Evolutionary conservation across 495 filamentous ascomycete genomes (phyloP).

Genomic region (Daldinia childiae): DNA sequence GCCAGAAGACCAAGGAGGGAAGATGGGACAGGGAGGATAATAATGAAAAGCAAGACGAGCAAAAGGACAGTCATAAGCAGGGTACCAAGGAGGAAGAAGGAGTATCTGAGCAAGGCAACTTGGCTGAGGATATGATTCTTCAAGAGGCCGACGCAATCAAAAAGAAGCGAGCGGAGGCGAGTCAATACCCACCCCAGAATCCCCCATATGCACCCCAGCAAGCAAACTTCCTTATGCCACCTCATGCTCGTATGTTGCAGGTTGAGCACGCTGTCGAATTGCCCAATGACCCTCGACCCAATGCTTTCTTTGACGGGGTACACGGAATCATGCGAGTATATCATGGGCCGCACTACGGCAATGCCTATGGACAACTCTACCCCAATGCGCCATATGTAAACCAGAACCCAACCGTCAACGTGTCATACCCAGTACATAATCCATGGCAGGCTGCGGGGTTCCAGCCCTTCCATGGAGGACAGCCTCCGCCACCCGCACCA

Average conservation of each 20-base stretch:
- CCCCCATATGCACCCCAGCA: slow-evolving; percentile 12
- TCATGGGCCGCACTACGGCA: slow-evolving; percentile 59
- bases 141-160: neutral
- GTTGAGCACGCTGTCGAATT: slow-evolving; percentile 57
- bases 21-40: neutral
- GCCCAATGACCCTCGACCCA: slow-evolving; percentile 56
- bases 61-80: neutral
- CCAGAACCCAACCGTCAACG: slow-evolving; percentile 29
- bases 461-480: slow-evolving; percentile 21
- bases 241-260: slow-evolving; percentile 50
- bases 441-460: slow-evolving; percentile 41
- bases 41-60: slow-evolving; percentile 22
- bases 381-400: slow-evolving; percentile 25
- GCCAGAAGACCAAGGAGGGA: neutral
- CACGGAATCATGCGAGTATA: slow-evolving; percentile 57
- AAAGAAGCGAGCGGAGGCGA: neutral
- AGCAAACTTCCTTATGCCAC: slow-evolving; percentile 48
- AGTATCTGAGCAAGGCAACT: neutral
- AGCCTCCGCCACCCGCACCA: slow-evolving; percentile 14
- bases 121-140: neutral
- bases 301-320: slow-evolving; percentile 59
- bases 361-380: slow-evolving; percentile 48
- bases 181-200: slow-evolving; percentile 1
- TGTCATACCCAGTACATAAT: slow-evolving; percentile 41
- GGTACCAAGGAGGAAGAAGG: slow-evolving; percentile 7